Evolutionary conservation across 805 yeast species (phyloP).

Genomic region (Sporopachydermia lactativora): DNA sequence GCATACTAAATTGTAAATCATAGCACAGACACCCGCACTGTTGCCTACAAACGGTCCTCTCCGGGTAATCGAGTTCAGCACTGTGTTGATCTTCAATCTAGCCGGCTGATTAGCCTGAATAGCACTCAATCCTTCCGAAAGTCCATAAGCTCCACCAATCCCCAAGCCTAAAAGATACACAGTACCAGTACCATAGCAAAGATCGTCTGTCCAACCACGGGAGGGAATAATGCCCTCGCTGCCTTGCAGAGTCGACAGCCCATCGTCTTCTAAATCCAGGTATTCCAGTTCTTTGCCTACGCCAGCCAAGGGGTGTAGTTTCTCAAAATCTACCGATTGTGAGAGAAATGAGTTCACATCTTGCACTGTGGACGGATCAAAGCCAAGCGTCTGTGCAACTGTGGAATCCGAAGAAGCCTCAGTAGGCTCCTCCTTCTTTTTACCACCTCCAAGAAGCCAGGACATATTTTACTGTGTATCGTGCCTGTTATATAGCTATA

Average conservation of each 20-base stretch:
- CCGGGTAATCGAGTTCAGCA: conserved; percentile 82
- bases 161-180: conserved; percentile 81
- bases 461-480: conserved; percentile 11
- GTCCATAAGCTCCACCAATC: conserved; percentile 78
- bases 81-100: conserved; percentile 74
- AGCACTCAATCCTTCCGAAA: conserved; percentile 71
- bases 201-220: conserved; percentile 96
- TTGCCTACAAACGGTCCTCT: conserved; percentile 96
- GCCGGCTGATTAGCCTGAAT: conserved; percentile 67
- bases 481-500: conserved; percentile 2
- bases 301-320: conserved; percentile 86
- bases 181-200: conserved; percentile 96
- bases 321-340: conserved; percentile 56
- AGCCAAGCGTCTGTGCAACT: conserved; percentile 29
- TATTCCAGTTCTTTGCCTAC: conserved; percentile 82
- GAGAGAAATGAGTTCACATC: conserved; percentile 48
- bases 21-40: conserved; percentile 86
- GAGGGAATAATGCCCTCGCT: conserved; percentile 85
- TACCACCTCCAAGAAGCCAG: conserved; percentile 15
- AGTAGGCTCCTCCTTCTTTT: conserved; percentile 6
- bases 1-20: conserved; percentile 77
- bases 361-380: conserved; percentile 49
- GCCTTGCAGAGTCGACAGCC: conserved; percentile 64
- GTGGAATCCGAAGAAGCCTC: conserved; percentile 2
- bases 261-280: conserved; percentile 71